These are phyloP conservation scores for Agmasoma carcini DNA, from an alignment of 371 early-diverging fungal genomes.

Conservation along the genomic window DNA sequence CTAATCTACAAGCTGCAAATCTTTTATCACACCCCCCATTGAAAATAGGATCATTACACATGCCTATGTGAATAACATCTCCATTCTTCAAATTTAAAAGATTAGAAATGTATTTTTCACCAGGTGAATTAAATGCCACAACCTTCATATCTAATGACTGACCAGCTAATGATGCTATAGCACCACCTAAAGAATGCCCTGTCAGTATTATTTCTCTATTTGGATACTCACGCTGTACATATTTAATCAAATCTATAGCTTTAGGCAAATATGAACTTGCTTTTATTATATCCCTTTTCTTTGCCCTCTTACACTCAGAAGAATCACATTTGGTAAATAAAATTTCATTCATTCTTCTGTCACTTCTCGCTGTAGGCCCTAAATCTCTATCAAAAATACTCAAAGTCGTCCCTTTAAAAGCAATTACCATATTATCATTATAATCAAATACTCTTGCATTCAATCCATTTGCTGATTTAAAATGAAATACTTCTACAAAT, in stretches of 20 bases:
- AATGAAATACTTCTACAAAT: background rate
- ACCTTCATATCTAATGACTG: constrained; percentile 15
- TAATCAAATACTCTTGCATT: constrained; percentile 18
- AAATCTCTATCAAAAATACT: constrained; percentile 14
- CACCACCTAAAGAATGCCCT: constrained; percentile 55
- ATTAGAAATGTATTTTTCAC: constrained; percentile 25
- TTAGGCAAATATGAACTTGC: constrained; percentile 9
- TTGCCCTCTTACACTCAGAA: constrained; percentile 2
- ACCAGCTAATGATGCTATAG: constrained; percentile 48
- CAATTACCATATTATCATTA: constrained; percentile 9
- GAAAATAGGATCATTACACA: constrained; percentile 35
- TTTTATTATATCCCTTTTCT: constrained; percentile 7
- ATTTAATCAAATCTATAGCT: constrained; percentile 1
- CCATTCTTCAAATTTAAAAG: background rate
- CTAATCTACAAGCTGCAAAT: constrained; percentile 17
- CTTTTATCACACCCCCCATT: constrained; percentile 20
- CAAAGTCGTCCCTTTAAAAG: constrained; percentile 33
- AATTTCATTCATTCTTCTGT: constrained; percentile 21
- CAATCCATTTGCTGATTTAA: background rate
- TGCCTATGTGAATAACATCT: constrained; percentile 27
- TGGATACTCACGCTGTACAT: constrained; percentile 3
- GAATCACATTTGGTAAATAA: constrained; percentile 19
- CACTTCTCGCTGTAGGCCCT: constrained; percentile 12
- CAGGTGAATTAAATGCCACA: constrained; percentile 46
- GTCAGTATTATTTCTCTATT: constrained; percentile 42